Base-by-base conservation (phyloP, 768 basidiomycete genomes). In the Hygrophorus pudorinus region DNA sequence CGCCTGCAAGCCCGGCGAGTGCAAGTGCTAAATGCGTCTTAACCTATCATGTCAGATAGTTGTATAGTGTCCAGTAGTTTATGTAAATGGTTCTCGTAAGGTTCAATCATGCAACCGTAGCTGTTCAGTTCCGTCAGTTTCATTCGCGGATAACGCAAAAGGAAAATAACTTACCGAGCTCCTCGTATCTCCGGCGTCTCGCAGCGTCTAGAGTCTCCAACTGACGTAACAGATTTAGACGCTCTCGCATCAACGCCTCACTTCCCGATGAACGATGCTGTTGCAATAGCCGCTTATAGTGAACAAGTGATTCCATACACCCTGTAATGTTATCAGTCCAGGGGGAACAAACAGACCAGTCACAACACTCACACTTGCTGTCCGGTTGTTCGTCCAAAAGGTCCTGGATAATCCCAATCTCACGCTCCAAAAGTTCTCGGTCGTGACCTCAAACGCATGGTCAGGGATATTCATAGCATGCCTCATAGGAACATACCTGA, bases 221-320 rank as follows among this genome's bases (percentile, higher is more conserved):
- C 48, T 73, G 69, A n/a, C 51, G 49, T 38, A 84, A 68, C 33
- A 85, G 62, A n/a, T 58, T 47, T 1, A 67, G 51, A 55, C 80
- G 78, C 12, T 75, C 72, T 11, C 63, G 54, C 20, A 51, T 61
- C 47, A 77, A 51, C n/a, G 53, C 56, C 8, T 54, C 60, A n/a
- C 66, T 61, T 17, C 65, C 49, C 1, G 53, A 48, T 8, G 59
- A 51, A 2, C 63, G 65, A 27, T 76, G 68, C 42, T 59, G 62
- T n/a, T 85, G 48, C 20, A 90, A 61, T n/a, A 90, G 61, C 20
- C 66, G 70, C 56, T 82, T 82, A 64, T 96, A 96, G 53, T 86
- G 75, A 1, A 91, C 80, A 30, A 96, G 71, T 0, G 89, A 88
- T 54, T 94, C 91, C 73, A 97, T 80, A 57, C 91, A 94, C 93